Evolutionary conservation across 345 rosid genomes (phyloP).

Genomic region (Ceriops zippeliana): DNA sequence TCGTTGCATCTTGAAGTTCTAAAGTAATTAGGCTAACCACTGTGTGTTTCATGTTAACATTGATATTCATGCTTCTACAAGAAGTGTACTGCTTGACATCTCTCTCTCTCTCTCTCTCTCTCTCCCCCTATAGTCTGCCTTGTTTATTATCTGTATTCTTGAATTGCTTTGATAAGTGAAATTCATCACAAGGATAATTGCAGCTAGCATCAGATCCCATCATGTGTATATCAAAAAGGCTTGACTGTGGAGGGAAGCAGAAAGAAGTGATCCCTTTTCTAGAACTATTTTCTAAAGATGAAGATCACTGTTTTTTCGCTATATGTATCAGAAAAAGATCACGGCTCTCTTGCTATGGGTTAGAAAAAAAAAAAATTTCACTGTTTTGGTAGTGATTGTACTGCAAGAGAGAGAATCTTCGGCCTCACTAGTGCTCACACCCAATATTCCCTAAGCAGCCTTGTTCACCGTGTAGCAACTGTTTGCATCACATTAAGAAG

Average conservation of each 20-base stretch:
- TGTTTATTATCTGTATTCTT: slow-evolving; percentile 16
- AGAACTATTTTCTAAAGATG: slow-evolving; percentile 24
- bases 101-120: too few species aligned
- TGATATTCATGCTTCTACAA: too few species aligned
- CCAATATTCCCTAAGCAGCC: slow-evolving; percentile 18
- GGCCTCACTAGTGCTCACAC: slow-evolving; percentile 29
- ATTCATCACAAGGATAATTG: slow-evolving; percentile 8
- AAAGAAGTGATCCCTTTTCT: slow-evolving; percentile 36
- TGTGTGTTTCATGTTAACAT: too few species aligned
- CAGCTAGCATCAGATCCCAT: slow-evolving; percentile 13
- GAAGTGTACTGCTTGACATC: too few species aligned
- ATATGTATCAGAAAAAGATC: neutral
- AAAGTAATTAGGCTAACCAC: too few species aligned
- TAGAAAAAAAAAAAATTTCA: too few species aligned
- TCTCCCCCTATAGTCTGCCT: neutral
- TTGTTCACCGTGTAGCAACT: slow-evolving; percentile 25
- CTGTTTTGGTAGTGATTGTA: neutral
- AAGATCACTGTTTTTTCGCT: slow-evolving; percentile 11
- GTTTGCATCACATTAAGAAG: slow-evolving; percentile 19
- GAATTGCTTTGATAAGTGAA: slow-evolving; percentile 3
- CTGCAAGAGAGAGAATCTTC: slow-evolving; percentile 13
- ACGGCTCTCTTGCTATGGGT: neutral
- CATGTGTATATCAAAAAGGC: slow-evolving; percentile 5
- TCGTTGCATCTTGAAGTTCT: neutral
- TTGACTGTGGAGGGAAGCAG: slow-evolving; percentile 24